Percentiles rank a stretch among this genome's conserved stretches.
These are phyloP conservation scores for Diphasiastrum complanatum DNA, from an alignment of 83 land plant genomes.

Conservation along the genomic window DNA sequence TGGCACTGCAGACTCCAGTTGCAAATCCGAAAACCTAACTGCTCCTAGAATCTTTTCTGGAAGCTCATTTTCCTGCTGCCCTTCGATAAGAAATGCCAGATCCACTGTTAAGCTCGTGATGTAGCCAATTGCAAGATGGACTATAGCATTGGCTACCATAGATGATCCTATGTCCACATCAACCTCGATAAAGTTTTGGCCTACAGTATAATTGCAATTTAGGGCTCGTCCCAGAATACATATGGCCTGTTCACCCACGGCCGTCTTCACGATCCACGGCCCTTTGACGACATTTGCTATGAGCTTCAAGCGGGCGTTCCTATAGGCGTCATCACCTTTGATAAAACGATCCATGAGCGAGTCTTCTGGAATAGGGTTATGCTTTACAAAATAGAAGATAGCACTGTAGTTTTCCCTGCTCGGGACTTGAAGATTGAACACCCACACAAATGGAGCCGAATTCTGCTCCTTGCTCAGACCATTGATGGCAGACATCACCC, in stretches of 20 bases:
- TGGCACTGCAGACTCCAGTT: not conserved
- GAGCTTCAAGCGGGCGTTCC: slow-evolving; percentile 76
- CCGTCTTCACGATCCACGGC: slow-evolving; percentile 90
- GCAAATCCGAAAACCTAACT: slow-evolving; percentile 6
- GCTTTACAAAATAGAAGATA: slow-evolving; percentile 54
- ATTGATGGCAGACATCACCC: not conserved
- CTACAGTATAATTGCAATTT: slow-evolving; percentile 49
- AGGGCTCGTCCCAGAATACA: slow-evolving; percentile 76
- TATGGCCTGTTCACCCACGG: slow-evolving; percentile 93
- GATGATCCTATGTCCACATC: slow-evolving; percentile 95
- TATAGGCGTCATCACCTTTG: slow-evolving; percentile 66
- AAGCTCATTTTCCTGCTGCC: slow-evolving; percentile 38
- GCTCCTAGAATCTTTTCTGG: slow-evolving; percentile 10
- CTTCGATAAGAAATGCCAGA: slow-evolving; percentile 79
- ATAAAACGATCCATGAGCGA: slow-evolving; percentile 65
- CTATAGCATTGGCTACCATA: slow-evolving; percentile 89
- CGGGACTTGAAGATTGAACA: slow-evolving; percentile 81
- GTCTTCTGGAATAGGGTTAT: slow-evolving; percentile 47
- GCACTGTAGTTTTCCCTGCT: slow-evolving; percentile 68
- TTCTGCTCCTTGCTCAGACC: not conserved
- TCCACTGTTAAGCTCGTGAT: slow-evolving; percentile 80
- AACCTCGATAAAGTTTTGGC: slow-evolving; percentile 56
- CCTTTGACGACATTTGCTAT: slow-evolving; percentile 94
- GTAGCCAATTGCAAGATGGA: slow-evolving; percentile 89
- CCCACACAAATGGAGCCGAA: slow-evolving; percentile 68